Evolutionary conservation across 208 protist genomes (phyloP), one percentile per base, ranked within the genome.

Genomic region (Trypanosoma rangeli): DNA sequence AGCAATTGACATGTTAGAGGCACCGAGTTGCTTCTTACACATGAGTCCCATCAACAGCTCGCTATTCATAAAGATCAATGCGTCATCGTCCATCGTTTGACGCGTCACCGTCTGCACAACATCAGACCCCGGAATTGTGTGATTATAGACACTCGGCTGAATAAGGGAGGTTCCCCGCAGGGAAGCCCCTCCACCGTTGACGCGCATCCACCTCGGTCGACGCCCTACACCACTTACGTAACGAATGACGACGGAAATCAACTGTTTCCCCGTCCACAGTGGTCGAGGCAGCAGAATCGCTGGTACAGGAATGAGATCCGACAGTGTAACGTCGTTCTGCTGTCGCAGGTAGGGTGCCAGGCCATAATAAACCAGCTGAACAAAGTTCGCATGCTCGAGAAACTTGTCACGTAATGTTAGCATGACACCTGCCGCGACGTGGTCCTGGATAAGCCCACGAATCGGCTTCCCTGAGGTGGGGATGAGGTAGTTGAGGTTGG

Each of bases 381-480:
- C 79, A 83, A 98, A 99, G 16, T 93, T 83, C n/a, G 82, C 72
- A 29, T 81, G 74, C 7, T 92, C 89, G 24, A 99, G 79, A 71
- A 99, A 99, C 22, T 97, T 98, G 70, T 99, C 97, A 35, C 93
- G 84, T 56, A 92, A 82, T 22, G 98, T 99, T 3, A 99, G 74
- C 52, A 99, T 80, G 44, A 99, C 97, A 61, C 97, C 98, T 9
- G 97, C 93, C 13, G 98, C 92, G 55, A 99, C 92, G 74, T 99
- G 98, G 85, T 99, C 99, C 88, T 99, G 99, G 73, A 99, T 99
- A 18, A 99, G 88, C 74, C 99, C 99, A 68, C 99, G 95, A 48
- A 99, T 90, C 20, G 99, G 99, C 64, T 93, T 96, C 58, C 98
- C 99, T 28, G 94, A 94, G 42, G 92, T 98, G 20, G 96, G 93